Evolutionary conservation across 768 basidiomycete species (phyloP), one percentile per base, ranked within the genome.

Genomic region (Galerina marginata): DNA sequence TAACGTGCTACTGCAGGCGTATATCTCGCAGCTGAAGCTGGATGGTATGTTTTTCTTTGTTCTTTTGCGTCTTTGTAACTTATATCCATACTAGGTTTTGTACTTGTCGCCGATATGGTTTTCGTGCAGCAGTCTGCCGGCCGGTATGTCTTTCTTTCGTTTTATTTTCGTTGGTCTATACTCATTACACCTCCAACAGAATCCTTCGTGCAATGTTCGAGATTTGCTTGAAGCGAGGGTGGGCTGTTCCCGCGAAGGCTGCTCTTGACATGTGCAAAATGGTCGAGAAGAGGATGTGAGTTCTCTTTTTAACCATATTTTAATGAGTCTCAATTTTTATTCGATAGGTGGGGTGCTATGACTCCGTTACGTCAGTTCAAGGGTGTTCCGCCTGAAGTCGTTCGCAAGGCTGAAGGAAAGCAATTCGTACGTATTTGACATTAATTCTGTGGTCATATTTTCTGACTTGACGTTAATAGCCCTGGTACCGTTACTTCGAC

Each of bases 41-140:
- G 93, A 96, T 63, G 95, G 92, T 80, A 57, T 6, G 78, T 61
- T 10, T 7, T 7, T 37, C 20, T 33, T 9, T 37, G 45, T 16
- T n/a, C 15, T 40, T 36, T 15, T 20, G n/a, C 60, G 11, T 58
- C 15, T 7, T 60, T 33, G 9, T 15, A 42, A 16, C 52, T 53
- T 1, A 55, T 43, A 3, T 12, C 23, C 20, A 36, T 45, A 10
- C 7, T 33, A 89, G 89, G 91, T 1, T 93, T 94, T 63, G 92
- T 92, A 0, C 83, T 94, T 1, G 88, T 94, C 2, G 91, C 92
- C 0, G 92, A 95, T 65, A 95, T 93, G 93, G 94, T 99, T 9
- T 99, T 95, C 70, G 91, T 99, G 2, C 93, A 95, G 59, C 97
- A 99, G 69, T 97, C 95, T 7, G 97, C 97, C 2, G 97, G 97